A percentile compares a stretch with the other conserved stretches of the same genome.
Conservation (phyloP, 2,329 filamentous ascomycete species). For the Claviceps sorghi region DNA sequence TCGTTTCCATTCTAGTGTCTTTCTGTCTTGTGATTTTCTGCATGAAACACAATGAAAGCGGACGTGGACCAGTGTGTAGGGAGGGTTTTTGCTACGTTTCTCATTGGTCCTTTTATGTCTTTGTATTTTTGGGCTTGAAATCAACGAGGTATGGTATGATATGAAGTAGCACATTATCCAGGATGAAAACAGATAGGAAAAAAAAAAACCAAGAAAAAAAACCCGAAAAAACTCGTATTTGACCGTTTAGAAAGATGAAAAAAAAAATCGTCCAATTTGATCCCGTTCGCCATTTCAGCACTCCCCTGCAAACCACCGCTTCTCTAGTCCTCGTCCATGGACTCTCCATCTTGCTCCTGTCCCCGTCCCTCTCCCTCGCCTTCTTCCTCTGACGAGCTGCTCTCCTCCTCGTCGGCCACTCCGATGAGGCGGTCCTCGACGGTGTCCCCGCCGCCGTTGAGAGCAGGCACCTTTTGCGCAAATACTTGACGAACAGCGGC, state of each 20-base stretch:
- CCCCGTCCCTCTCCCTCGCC: constrained; percentile 38
- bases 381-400: constrained; percentile 43
- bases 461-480: constrained; percentile 51
- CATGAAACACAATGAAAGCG: no score
- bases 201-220: background rate
- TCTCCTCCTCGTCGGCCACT: constrained; percentile 47
- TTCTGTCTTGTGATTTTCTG: no score
- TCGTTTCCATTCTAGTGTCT: no score
- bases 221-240: background rate
- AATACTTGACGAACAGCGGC: constrained; percentile 72
- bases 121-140: background rate
- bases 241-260: background rate
- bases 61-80: no score
- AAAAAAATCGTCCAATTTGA: background rate
- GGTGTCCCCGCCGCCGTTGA: constrained; percentile 32
- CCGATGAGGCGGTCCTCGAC: constrained; percentile 67
- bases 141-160: background rate
- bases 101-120: no score
- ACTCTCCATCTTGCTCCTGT: constrained; percentile 9
- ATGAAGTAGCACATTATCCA: background rate
- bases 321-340: constrained; percentile 13
- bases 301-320: background rate
- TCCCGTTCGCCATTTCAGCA: background rate
- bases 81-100: no score
- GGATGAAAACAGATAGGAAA: background rate